phyloP scores from a whole-genome alignment of 352 stramenopile species.

The Phytopythium delawarense region DNA sequence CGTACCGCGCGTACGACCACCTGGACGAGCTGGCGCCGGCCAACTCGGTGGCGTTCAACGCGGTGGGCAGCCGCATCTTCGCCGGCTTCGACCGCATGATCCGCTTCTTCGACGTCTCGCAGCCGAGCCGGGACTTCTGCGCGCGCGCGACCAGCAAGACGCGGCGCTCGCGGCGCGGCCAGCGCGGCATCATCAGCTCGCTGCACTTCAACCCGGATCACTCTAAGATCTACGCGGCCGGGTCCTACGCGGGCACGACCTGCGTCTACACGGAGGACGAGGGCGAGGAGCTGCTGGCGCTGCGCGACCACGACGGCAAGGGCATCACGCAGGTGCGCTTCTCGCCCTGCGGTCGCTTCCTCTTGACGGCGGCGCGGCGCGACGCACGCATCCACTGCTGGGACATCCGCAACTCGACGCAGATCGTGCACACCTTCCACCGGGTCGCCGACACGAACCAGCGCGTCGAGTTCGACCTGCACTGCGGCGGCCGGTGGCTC shows the following conservation, averaged over 20 bases:
- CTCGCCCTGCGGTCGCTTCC: slow-evolving; percentile 58
- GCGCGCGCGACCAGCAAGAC: slow-evolving; percentile 58
- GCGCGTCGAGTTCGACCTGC: slow-evolving; percentile 73
- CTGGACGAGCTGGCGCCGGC: slow-evolving; percentile 82
- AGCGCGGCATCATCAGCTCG: slow-evolving; percentile 74
- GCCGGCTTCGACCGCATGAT: slow-evolving; percentile 83
- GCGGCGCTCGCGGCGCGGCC: slow-evolving; percentile 54
- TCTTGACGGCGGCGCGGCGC: slow-evolving; percentile 72
- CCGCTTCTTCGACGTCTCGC: slow-evolving; percentile 74
- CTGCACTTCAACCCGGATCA: slow-evolving; percentile 81
- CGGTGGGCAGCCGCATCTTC: slow-evolving; percentile 76
- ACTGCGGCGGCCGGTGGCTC: slow-evolving; percentile 54
- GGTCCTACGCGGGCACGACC: slow-evolving; percentile 78
- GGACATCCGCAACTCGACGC: slow-evolving; percentile 74
- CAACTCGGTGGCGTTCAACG: slow-evolving; percentile 78
- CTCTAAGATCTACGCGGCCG: slow-evolving; percentile 83
- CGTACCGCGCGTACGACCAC: slow-evolving; percentile 82
- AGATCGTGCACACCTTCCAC: slow-evolving; percentile 61
- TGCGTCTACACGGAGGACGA: slow-evolving; percentile 84
- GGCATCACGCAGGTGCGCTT: slow-evolving; percentile 84
- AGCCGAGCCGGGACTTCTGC: slow-evolving; percentile 56
- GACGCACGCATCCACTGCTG: slow-evolving; percentile 79
- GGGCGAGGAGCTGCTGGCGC: slow-evolving; percentile 47
- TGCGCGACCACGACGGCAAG: slow-evolving; percentile 67
- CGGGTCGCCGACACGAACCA: slow-evolving; percentile 69